phyloP scores from a whole-genome alignment of 345 rosid genomes.

The Bruguiera gymnorhiza region DNA sequence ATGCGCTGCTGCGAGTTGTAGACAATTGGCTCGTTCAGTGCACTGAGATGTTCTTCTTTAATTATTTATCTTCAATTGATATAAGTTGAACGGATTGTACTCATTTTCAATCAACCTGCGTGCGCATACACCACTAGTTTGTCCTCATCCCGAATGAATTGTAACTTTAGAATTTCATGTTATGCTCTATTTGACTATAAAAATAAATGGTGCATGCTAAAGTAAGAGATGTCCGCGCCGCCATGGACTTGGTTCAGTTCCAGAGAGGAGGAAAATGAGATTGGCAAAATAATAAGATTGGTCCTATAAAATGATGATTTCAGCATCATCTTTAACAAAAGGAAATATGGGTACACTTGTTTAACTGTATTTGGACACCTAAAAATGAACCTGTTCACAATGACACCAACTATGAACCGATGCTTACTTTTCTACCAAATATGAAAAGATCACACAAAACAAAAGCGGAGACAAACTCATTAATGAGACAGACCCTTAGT shows the following conservation, averaged over 20 bases:
- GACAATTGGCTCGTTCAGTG: too few relatives aligned
- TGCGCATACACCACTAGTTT: too few relatives aligned
- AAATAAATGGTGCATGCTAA: background rate
- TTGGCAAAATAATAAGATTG: background rate
- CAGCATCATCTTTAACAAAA: slow-evolving; percentile 9
- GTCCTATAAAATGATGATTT: background rate
- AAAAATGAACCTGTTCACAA: slow-evolving; percentile 2
- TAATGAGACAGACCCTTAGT: slow-evolving; percentile 29
- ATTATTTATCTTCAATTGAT: too few relatives aligned
- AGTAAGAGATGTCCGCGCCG: too few relatives aligned
- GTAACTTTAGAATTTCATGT: background rate
- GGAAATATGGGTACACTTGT: background rate
- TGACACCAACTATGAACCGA: slow-evolving; percentile 1
- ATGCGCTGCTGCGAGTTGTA: too few relatives aligned
- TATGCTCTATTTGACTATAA: background rate
- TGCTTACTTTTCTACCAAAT: slow-evolving; percentile 21
- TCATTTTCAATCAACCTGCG: too few relatives aligned
- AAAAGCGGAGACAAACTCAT: slow-evolving; percentile 40
- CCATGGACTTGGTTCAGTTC: too few relatives aligned
- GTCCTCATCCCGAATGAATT: background rate
- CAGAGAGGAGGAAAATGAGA: too few relatives aligned
- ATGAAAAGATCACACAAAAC: background rate
- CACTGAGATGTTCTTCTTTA: too few relatives aligned
- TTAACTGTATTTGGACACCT: slow-evolving; percentile 11
- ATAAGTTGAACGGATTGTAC: too few relatives aligned